These are phyloP conservation scores for Trametes sp. DNA, from an alignment of 1,284 basidiomycete species.

Conservation along the genomic window DNA sequence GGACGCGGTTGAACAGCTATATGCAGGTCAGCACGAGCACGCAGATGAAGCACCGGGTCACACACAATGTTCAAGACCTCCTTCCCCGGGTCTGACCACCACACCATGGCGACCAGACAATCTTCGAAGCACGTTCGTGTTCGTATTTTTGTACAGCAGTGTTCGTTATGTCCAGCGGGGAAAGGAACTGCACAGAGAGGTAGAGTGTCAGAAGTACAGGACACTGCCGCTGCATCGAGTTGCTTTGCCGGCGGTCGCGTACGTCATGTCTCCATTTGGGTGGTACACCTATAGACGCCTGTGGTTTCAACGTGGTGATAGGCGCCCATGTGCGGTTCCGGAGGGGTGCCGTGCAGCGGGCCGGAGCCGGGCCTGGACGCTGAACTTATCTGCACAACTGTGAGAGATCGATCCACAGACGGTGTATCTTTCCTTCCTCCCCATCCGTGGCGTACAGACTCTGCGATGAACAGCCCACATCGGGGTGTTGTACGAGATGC, in stretches of 20 bases:
- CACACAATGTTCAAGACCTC: slow-evolving; percentile 79
- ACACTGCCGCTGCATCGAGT: slow-evolving; percentile 3
- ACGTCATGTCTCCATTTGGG: slow-evolving; percentile 27
- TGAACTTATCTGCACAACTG: slow-evolving; percentile 2
- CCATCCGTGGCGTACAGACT: slow-evolving; percentile 6
- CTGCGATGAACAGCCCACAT: slow-evolving; percentile 15
- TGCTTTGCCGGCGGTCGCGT: slow-evolving; percentile 19
- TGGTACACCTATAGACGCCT: background rate
- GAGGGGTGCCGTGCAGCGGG: slow-evolving; percentile 2
- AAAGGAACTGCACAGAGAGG: background rate
- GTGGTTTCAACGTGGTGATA: background rate
- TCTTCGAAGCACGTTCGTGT: background rate
- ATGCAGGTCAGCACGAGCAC: slow-evolving; percentile 7
- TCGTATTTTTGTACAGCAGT: background rate
- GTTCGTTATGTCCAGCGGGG: background rate
- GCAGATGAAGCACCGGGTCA: background rate
- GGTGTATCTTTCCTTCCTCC: slow-evolving; percentile 7
- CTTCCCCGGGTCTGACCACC: slow-evolving; percentile 83
- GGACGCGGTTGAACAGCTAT: slow-evolving; percentile 89
- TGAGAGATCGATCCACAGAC: slow-evolving; percentile 10
- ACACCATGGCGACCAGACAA: slow-evolving; percentile 55
- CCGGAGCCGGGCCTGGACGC: slow-evolving; percentile 11
- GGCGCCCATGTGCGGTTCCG: slow-evolving; percentile 9
- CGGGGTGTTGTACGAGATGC: slow-evolving; percentile 9
- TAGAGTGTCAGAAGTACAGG: background rate